Base-by-base conservation (phyloP, 179 eudicot species). In the Spergularia azorica region DNA sequence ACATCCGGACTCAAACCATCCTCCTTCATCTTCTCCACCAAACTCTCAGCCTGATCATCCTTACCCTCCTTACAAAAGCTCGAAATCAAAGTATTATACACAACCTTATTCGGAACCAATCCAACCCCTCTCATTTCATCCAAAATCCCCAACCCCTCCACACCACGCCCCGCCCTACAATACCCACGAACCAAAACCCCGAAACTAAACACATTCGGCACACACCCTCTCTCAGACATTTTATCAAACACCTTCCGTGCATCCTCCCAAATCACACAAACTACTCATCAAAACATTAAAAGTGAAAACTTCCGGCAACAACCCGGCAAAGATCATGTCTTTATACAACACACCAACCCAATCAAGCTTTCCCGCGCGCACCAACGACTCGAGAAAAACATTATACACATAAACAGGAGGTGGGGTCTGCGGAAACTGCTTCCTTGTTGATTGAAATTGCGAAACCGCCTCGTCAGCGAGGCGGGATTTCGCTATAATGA, bases 151-250 rank as follows among this genome's bases (percentile, higher is more conserved):
- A 91, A 82, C 20, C 89, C 92, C 50, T 85, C 79, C 4, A 0
- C 52, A 26, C 70, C 80, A 68, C 83, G 82, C 62, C 97, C 92
- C 38, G 64, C 73, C 69, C 78, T 84, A 77, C 96, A 93, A 84
- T 88, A 93, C 80, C 92, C 98, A 51, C 93, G 86, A 67, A 90
- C 80, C 90, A 95, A 86, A 84, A 95, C 87, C 76, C 97, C 98
- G 59, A 87, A 91, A 86, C 77, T 91, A 60, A 79, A 89, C 89
- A 80, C 93, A 80, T 92, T 90, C 46, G 96, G 97, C 68, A 3
- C 70, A 87, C 97, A 93, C 0, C 89, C 92, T 83, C 87, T 91
- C 18, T 84, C 89, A 76, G 73, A 70, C 98, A 95, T 95, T 90
- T 82, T 89, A 81, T 93, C 98, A 18, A 95, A 84, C 95, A 95